phyloP scores from a whole-genome alignment of 208 protist genomes.

The Acanthamoeba sp. region DNA sequence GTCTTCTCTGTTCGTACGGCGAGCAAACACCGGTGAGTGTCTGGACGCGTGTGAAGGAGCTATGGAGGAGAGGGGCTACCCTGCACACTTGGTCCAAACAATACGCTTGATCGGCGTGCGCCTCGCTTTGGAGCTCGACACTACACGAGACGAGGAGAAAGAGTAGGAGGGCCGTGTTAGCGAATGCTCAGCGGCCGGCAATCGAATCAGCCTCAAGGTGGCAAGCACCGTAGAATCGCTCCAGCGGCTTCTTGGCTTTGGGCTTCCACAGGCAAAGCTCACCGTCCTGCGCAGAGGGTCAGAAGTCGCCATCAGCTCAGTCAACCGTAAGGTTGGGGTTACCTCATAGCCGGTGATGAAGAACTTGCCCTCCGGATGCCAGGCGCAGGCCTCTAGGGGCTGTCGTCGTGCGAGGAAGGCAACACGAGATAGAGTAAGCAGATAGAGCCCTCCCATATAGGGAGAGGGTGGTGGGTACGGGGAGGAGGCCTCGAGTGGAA shows the following conservation, averaged over 20 bases:
- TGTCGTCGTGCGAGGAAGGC: background rate
- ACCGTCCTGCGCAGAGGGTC: background rate
- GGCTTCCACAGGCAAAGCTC: conserved; percentile 49
- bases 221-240: conserved; percentile 38
- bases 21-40: background rate
- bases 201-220: background rate
- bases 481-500: background rate
- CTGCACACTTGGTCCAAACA: conserved; percentile 55
- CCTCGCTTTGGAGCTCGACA: conserved; percentile 40
- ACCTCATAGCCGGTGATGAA: conserved; percentile 63
- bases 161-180: too few relatives aligned
- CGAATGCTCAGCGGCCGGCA: too few relatives aligned
- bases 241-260: conserved; percentile 58
- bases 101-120: background rate
- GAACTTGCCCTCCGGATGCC: conserved; percentile 67
- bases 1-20: too few relatives aligned
- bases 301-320: background rate
- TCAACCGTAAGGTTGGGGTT: background rate
- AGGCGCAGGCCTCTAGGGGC: conserved; percentile 33
- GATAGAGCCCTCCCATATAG: background rate
- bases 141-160: background rate
- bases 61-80: background rate
- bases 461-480: background rate
- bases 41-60: background rate
- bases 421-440: background rate